Evolutionary conservation across 2,329 filamentous ascomycete species (phyloP).

Genomic region (Lecanicillium sp.): DNA sequence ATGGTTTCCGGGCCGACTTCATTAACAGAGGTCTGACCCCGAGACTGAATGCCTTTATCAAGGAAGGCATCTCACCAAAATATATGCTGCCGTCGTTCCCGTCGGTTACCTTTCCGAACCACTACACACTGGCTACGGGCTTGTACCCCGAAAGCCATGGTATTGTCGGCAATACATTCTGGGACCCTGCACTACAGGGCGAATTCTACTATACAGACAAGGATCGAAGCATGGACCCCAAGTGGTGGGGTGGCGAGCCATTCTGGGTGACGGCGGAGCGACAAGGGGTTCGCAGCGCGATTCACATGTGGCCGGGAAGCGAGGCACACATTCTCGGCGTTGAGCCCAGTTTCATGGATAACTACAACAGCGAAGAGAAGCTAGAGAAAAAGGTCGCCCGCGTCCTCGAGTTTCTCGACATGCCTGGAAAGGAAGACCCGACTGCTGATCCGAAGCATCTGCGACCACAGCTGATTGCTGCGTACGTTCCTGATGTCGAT

Average conservation of each 20-base stretch:
- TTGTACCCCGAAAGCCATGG: conserved; percentile 90
- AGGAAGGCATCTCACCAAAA: conserved; percentile 76
- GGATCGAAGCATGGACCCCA: conserved; percentile 64
- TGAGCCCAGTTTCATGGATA: conserved; percentile 75
- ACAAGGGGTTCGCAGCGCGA: conserved; percentile 67
- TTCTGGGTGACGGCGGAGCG: conserved; percentile 90
- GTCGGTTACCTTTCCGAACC: conserved; percentile 93
- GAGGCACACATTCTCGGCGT: conserved; percentile 75
- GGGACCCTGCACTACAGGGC: conserved; percentile 68
- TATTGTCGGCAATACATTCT: conserved; percentile 90
- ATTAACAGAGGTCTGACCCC: conserved; percentile 78
- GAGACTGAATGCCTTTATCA: conserved; percentile 68
- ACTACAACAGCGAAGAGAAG: conserved; percentile 70
- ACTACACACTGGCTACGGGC: conserved; percentile 88
- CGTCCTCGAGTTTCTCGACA: conserved; percentile 76
- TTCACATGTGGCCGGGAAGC: conserved; percentile 98
- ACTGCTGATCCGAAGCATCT: conserved; percentile 41
- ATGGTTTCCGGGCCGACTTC: conserved; percentile 94
- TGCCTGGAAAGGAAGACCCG: conserved; percentile 61
- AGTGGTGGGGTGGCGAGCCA: conserved; percentile 95
- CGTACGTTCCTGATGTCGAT: conserved; percentile 92
- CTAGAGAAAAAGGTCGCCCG: conserved; percentile 70
- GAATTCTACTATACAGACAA: conserved; percentile 88
- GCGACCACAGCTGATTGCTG: conserved; percentile 84
- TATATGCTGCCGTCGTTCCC: conserved; percentile 96